Conservation (phyloP, 2,329 filamentous ascomycete species). For the Phyllosticta citrichinensis region DNA sequence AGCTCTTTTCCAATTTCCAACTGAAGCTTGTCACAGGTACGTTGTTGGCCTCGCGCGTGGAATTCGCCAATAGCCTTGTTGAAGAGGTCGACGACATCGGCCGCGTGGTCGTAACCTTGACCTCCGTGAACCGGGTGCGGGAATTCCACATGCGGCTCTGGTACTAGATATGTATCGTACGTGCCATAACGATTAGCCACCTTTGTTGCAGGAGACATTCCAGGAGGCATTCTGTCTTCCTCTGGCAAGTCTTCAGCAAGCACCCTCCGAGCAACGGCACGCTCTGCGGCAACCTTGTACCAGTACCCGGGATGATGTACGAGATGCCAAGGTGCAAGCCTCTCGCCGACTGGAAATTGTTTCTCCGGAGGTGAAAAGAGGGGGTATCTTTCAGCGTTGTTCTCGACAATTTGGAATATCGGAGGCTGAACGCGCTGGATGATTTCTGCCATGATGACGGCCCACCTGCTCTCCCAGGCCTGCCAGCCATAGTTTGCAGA, state of each 20-base stretch:
- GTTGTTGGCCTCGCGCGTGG: slow-evolving; percentile 39
- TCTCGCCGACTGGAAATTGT: slow-evolving; percentile 37
- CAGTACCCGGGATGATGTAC: slow-evolving; percentile 56
- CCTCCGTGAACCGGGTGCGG: slow-evolving; percentile 31
- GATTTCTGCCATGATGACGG: slow-evolving; percentile 50
- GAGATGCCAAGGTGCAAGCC: slow-evolving; percentile 46
- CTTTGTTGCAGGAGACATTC: slow-evolving; percentile 45
- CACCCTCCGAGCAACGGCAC: slow-evolving; percentile 39
- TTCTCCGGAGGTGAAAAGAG: slow-evolving; percentile 44
- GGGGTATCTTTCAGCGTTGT: slow-evolving; percentile 20
- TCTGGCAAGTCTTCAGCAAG: slow-evolving; percentile 47
- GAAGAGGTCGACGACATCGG: slow-evolving; percentile 39
- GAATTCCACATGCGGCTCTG: slow-evolving; percentile 47
- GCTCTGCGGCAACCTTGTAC: slow-evolving; percentile 44
- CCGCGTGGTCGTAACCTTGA: slow-evolving; percentile 41
- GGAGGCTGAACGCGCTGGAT: slow-evolving; percentile 44
- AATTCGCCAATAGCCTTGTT: slow-evolving; percentile 42
- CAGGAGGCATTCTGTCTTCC: slow-evolving; percentile 47
- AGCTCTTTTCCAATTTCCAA: slow-evolving; percentile 47
- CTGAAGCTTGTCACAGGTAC: slow-evolving; percentile 45
- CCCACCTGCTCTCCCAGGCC: slow-evolving; percentile 79
- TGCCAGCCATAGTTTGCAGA: slow-evolving; percentile 87
- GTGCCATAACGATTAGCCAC: slow-evolving; percentile 42
- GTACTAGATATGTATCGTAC: slow-evolving; percentile 53
- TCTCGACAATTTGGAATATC: slow-evolving; percentile 27